Conservation (phyloP, 495 filamentous ascomycete species). For the Xylaria longipes region DNA sequence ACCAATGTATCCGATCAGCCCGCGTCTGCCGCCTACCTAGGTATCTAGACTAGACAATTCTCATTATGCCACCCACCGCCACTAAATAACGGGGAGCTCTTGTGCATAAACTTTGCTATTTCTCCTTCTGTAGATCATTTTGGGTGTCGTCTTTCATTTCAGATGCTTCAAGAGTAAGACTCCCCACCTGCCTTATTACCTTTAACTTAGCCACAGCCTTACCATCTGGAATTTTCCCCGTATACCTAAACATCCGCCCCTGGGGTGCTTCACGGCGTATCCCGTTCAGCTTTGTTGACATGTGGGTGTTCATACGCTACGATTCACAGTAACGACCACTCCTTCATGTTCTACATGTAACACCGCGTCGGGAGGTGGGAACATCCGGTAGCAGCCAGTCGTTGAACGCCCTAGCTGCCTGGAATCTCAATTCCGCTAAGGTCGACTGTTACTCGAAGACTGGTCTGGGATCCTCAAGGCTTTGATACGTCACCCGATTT, state of each 20-base stretch:
- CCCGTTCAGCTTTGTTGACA: not conserved
- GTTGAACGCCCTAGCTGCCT: conserved; percentile 1
- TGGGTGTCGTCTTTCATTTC: not conserved
- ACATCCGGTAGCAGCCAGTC: not conserved
- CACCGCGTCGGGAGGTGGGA: conserved; percentile 5
- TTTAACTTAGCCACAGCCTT: not conserved
- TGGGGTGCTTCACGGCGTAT: not conserved
- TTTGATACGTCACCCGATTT: not conserved
- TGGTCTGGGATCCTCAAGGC: not conserved
- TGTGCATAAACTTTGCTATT: not conserved
- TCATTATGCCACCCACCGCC: conserved; percentile 9
- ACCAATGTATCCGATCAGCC: conserved; percentile 14
- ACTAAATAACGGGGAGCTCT: not conserved
- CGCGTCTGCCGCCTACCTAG: conserved; percentile 18
- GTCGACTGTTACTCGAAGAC: conserved; percentile 3
- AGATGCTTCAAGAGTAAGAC: not conserved
- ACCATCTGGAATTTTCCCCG: not conserved
- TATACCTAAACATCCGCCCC: not conserved
- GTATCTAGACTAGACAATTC: conserved; percentile 1
- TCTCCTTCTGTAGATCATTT: not conserved
- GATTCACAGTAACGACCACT: not conserved
- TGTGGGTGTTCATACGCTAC: not conserved
- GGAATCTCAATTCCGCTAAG: not conserved
- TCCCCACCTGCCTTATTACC: not conserved
- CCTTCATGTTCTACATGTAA: conserved; percentile 7